These are phyloP conservation scores for Vaccinium corymbosum DNA, from an alignment of 148 eudicot species.

Conservation along the genomic window DNA sequence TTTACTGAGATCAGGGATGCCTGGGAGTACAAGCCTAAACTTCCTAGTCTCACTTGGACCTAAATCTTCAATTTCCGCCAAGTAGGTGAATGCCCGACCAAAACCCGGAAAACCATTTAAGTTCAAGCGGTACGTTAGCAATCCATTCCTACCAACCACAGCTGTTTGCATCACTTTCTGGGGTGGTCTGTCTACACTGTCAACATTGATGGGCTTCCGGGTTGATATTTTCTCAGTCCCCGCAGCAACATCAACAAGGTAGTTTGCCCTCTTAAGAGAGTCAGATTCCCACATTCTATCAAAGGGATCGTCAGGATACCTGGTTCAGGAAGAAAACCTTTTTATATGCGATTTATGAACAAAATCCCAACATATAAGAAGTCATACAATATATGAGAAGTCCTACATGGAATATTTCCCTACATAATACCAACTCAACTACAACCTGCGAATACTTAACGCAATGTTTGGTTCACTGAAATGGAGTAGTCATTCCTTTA, in stretches of 20 bases:
- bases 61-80: slow-evolving; percentile 89
- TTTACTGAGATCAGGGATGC: slow-evolving; percentile 61
- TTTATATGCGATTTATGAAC: too few species aligned
- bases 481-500: too few species aligned
- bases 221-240: slow-evolving; percentile 89
- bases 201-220: slow-evolving; percentile 53
- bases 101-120: slow-evolving; percentile 91
- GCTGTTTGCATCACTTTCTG: slow-evolving; percentile 98
- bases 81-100: slow-evolving; percentile 91
- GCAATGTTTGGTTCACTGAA: too few species aligned
- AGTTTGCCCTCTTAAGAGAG: slow-evolving; percentile 73
- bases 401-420: too few species aligned
- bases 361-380: too few species aligned
- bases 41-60: slow-evolving; percentile 51
- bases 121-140: slow-evolving; percentile 78
- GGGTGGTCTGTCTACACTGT: slow-evolving; percentile 64
- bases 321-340: slow-evolving; percentile 17
- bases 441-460: too few species aligned
- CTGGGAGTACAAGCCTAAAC: slow-evolving; percentile 78
- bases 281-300: slow-evolving; percentile 98
- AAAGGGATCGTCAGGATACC: slow-evolving; percentile 98
- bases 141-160: slow-evolving; percentile 84
- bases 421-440: too few species aligned
- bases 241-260: slow-evolving; percentile 89
- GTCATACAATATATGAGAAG: too few species aligned